Conservation (phyloP, 768 basidiomycete genomes). For the Pleurotus cornucopiae region DNA sequence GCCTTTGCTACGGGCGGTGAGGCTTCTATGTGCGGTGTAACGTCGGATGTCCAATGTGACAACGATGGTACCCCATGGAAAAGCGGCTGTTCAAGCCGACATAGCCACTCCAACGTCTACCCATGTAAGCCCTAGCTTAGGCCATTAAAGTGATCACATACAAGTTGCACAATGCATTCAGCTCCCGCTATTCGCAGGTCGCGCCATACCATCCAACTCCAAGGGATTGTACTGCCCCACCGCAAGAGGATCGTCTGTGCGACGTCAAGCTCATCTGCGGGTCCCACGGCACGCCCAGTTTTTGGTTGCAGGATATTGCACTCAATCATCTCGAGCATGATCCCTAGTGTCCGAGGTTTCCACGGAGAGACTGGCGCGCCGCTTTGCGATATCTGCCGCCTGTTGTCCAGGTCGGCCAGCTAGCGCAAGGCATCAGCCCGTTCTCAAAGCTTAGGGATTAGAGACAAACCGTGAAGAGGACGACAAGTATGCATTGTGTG, state of each 20-base stretch:
- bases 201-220: slow-evolving; percentile 64
- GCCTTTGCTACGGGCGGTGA: slow-evolving; percentile 12
- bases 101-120: slow-evolving; percentile 54
- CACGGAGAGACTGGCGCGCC: slow-evolving; percentile 19
- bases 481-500: slow-evolving; percentile 35
- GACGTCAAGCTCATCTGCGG: slow-evolving; percentile 27
- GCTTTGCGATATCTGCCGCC: neutral
- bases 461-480: slow-evolving; percentile 33
- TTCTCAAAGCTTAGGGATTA: neutral
- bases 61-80: neutral
- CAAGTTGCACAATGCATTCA: slow-evolving; percentile 46
- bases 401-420: slow-evolving; percentile 11
- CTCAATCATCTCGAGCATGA: slow-evolving; percentile 41
- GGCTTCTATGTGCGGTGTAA: slow-evolving; percentile 5
- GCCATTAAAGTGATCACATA: slow-evolving; percentile 22
- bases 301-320: slow-evolving; percentile 28
- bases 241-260: slow-evolving; percentile 49
- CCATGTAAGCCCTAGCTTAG: neutral
- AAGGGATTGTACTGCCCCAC: slow-evolving; percentile 54
- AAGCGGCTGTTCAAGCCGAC: slow-evolving; percentile 26
- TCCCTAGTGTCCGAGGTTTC: slow-evolving; percentile 43
- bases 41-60: neutral
- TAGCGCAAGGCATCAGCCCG: slow-evolving; percentile 6
- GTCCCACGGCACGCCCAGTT: slow-evolving; percentile 12
- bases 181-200: slow-evolving; percentile 46